Base-by-base conservation (phyloP, 257 asterid genomes). In the Craterostigma plantagineum region DNA sequence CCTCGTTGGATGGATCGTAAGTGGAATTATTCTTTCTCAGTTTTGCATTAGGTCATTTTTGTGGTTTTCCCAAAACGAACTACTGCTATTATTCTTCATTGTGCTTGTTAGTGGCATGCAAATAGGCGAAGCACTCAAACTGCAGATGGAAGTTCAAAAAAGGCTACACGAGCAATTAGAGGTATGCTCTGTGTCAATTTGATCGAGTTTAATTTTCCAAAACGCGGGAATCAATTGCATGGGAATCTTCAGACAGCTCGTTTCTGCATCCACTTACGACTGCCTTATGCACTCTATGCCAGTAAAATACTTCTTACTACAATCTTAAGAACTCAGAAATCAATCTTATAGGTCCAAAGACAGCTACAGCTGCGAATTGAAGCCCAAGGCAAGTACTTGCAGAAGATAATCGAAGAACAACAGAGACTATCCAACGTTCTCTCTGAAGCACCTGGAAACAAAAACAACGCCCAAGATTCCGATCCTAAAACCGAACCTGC, bases 71-170 rank as follows among this genome's bases (percentile, higher is more conserved):
- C n/a, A n/a, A n/a, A n/a, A n/a, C n/a, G n/a, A 48, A 14, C 54
- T 42, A 34, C 42, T 14, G 38, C n/a, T n/a, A n/a, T n/a, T 42
- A 10, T 38, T 33, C 45, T 38, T 41, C 14, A 37, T 40, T 40
- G 13, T 16, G 13, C 10, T 4, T 14, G 2, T 3, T 56, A 71
- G 93, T 11, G 91, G 93, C 27, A 63, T 76, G 80, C 94, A 81
- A 66, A 78, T 86, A 62, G 83, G 81, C 48, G 94, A 81, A 65
- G 97, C 97, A 50, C 68, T 86, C 46, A 86, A 86, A 73, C 81
- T 86, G 77, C 97, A 86, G 64, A 77, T 86, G 96, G 96, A 86
- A 72, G 96, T 86, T 54, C 96, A 87, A 54, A 87, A 82, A 81
- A 79, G 95, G 37, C 64, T 87, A 57, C 98, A 82, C n/a, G 98